Evolutionary conservation across 768 basidiomycete genomes (phyloP), one percentile per base, ranked within the genome.

Genomic region (Boletus fagicola): DNA sequence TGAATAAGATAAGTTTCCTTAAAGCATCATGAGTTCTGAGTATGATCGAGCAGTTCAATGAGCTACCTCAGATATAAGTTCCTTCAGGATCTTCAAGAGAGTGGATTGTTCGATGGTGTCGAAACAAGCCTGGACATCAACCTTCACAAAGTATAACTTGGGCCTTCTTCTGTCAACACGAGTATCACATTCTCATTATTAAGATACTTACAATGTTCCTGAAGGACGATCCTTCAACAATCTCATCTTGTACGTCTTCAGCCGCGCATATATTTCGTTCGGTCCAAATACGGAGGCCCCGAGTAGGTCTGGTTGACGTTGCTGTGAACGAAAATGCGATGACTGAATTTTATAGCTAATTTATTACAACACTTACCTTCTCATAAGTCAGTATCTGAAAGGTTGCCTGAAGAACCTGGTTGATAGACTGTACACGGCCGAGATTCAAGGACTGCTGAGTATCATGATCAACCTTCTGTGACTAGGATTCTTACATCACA

Each of bases 61-160:
- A 46, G 28, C 30, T 57, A 88, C 92, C 76, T 92, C 85, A 0
- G 86, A 84, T 48, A 99, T 77, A 4, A 98, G 66, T 3, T 83
- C 74, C 11, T 81, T 78, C 28, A 98, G 72, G 38, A 99, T 91
- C 39, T 83, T 78, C 33, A 98, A 72, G 44, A 99, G 74, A 65
- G 88, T 94, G 9, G 82, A 78, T 71, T 98, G 97, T 35, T 93
- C 86, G 56, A 98, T 98, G 0, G 90, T 93, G 73, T 99, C 97
- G 76, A 98, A 99, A 64, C 94, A 97, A 8, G 96, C 88, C 59
- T 89, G 89, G 18, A 98, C 94, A 68, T 99, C 97, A 26, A 97
- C 84, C 72, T 99, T 99, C 50, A 94, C 95, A 65, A 99, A 96
- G 72, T 94, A 98, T 7, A 98, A 72, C 60, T 85, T 85, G 0